Conservation (phyloP, 225 moss, liverwort and hornwort genomes). For the Marchantia paleacea region DNA sequence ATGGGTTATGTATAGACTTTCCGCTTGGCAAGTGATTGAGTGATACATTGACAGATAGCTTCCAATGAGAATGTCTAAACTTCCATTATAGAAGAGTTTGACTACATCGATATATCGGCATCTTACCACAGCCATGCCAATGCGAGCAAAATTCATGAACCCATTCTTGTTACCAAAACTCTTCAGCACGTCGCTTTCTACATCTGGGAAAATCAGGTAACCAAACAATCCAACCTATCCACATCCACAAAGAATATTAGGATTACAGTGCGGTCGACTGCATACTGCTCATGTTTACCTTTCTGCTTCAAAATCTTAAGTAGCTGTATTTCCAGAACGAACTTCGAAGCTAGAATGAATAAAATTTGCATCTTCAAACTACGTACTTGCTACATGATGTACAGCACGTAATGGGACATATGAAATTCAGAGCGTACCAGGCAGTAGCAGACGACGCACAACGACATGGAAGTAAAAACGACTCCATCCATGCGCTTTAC, state of each 20-base stretch:
- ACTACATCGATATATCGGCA: no score
- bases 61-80: no score
- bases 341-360: no score
- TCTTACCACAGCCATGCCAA: constrained; percentile 86
- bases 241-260: neutral
- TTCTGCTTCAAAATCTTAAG: neutral
- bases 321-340: neutral
- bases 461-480: constrained; percentile 64
- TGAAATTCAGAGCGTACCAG: constrained; percentile 42
- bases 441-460: constrained; percentile 69
- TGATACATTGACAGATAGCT: no score
- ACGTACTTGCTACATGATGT: neutral
- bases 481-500: constrained; percentile 72
- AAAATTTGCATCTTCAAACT: neutral
- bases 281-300: neutral
- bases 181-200: constrained; percentile 70
- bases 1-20: no score
- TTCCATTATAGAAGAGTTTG: no score
- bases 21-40: no score
- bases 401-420: neutral
- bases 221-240: constrained; percentile 79
- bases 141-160: constrained; percentile 69
- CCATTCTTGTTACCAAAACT: constrained; percentile 65
- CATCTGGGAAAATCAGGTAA: constrained; percentile 73
- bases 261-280: neutral